phyloP scores from a whole-genome alignment of 768 basidiomycete genomes.

The Lactifluus volemus region DNA sequence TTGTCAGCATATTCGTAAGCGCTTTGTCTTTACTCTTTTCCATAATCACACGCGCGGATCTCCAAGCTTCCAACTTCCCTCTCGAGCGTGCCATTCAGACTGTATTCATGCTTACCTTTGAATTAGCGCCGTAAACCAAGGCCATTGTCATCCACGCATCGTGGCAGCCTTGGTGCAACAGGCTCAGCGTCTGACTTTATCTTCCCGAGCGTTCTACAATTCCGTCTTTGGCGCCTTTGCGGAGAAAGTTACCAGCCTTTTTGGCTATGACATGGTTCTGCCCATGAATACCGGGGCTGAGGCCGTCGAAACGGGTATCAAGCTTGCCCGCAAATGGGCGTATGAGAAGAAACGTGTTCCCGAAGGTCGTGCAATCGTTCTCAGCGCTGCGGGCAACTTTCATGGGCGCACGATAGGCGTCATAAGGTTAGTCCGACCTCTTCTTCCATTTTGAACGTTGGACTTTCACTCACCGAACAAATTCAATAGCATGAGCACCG shows the following conservation, averaged over 20 bases:
- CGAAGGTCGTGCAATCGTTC: constrained; percentile 75
- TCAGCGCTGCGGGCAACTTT: constrained; percentile 87
- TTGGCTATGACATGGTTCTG: constrained; percentile 91
- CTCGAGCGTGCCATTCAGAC: neutral
- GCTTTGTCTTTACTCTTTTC: constrained; percentile 6
- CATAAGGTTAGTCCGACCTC: constrained; percentile 45
- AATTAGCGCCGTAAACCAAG: constrained; percentile 81
- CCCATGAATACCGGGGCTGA: constrained; percentile 99
- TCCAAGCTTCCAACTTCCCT: neutral
- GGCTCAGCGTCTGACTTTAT: constrained; percentile 83
- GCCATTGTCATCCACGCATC: constrained; percentile 89
- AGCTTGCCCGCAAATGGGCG: constrained; percentile 95
- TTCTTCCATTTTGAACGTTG: constrained; percentile 7
- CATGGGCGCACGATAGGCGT: constrained; percentile 90
- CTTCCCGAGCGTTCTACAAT: constrained; percentile 95
- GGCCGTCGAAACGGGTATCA: constrained; percentile 95
- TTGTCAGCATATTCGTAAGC: constrained; percentile 93
- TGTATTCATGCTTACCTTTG: neutral
- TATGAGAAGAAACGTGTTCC: constrained; percentile 80
- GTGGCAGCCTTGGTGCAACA: constrained; percentile 75
- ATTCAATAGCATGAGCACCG: constrained; percentile 77
- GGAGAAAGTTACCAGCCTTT: constrained; percentile 70
- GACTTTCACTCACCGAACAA: neutral
- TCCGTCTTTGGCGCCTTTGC: constrained; percentile 87
- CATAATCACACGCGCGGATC: neutral